A percentile compares a stretch with the other conserved stretches of the same genome.
phyloP scores from a whole-genome alignment of 257 asterid species.

The Solanum bulbocastanum region DNA sequence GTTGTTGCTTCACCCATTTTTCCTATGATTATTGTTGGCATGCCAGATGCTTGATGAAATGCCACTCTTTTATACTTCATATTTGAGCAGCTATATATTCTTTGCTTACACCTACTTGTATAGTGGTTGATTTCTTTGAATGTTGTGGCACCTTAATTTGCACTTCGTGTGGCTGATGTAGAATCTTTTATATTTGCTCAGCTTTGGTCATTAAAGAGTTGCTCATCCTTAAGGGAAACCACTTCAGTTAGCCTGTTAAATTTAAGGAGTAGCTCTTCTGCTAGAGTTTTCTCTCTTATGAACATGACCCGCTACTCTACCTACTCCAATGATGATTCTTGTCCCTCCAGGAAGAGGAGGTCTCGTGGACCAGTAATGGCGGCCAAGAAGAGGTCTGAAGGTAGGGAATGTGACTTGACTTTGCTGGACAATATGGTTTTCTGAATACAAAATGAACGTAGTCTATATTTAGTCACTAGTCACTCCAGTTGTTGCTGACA shows the following conservation, averaged over 20 bases:
- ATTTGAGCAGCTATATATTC: background rate
- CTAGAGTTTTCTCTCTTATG: conserved; percentile 35
- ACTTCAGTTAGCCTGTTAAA: conserved; percentile 40
- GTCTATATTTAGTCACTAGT: background rate
- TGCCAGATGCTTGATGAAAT: conserved; percentile 13
- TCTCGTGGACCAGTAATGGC: conserved; percentile 76
- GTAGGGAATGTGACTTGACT: conserved; percentile 13
- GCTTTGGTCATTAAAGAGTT: conserved; percentile 64
- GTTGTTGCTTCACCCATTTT: background rate
- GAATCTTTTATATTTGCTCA: conserved; percentile 30
- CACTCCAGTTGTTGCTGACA: conserved; percentile 3
- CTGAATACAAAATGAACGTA: background rate
- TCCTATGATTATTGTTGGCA: background rate
- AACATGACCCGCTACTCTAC: conserved; percentile 39
- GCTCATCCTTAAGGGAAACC: conserved; percentile 52
- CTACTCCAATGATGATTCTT: conserved; percentile 30
- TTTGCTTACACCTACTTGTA: background rate
- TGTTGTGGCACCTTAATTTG: background rate
- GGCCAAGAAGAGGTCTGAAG: conserved; percentile 68
- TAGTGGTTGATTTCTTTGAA: background rate
- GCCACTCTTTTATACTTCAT: background rate
- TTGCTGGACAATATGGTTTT: background rate
- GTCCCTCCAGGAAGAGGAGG: conserved; percentile 46
- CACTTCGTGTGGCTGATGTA: conserved; percentile 17
- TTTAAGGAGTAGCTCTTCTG: conserved; percentile 52